These are phyloP conservation scores for Rutstroemia sp. DNA, from an alignment of 2,329 filamentous ascomycete genomes.

Conservation along the genomic window DNA sequence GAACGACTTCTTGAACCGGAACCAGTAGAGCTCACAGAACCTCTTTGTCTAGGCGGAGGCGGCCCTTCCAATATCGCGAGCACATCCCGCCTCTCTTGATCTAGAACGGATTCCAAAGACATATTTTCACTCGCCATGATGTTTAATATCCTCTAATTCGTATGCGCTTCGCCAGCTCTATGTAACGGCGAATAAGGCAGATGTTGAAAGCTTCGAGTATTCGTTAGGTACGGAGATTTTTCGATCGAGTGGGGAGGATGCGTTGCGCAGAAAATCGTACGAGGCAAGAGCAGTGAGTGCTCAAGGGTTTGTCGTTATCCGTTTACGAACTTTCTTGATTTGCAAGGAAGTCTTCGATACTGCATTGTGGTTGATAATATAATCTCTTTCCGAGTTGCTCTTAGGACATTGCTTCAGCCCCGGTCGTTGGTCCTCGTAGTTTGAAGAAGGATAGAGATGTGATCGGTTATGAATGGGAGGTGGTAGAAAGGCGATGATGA, in stretches of 20 bases:
- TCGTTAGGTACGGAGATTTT: not conserved
- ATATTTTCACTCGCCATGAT: conserved; percentile 40
- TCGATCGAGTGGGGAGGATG: not conserved
- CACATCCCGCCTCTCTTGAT: conserved; percentile 70
- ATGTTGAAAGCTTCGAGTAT: not conserved
- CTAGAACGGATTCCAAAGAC: conserved; percentile 70
- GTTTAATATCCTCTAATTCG: not conserved
- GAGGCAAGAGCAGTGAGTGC: conserved; percentile 16
- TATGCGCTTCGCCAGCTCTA: not conserved
- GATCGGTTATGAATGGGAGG: not conserved
- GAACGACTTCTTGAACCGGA: conserved; percentile 13
- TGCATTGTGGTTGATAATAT: conserved; percentile 28
- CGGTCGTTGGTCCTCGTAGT: conserved; percentile 18
- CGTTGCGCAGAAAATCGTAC: conserved; percentile 7
- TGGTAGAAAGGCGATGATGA: not conserved
- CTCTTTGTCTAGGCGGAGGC: conserved; percentile 16
- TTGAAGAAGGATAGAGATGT: conserved; percentile 8
- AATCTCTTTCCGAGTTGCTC: conserved; percentile 12
- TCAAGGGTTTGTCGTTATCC: conserved; percentile 20
- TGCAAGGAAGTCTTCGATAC: conserved; percentile 24
- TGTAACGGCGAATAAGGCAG: not conserved
- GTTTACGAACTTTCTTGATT: conserved; percentile 29
- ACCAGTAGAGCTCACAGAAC: conserved; percentile 27
- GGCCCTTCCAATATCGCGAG: conserved; percentile 54
- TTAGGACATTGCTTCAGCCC: conserved; percentile 26